Evolutionary conservation across 2,329 filamentous ascomycete genomes (phyloP).

Genomic region (Beauveria medogensis): DNA sequence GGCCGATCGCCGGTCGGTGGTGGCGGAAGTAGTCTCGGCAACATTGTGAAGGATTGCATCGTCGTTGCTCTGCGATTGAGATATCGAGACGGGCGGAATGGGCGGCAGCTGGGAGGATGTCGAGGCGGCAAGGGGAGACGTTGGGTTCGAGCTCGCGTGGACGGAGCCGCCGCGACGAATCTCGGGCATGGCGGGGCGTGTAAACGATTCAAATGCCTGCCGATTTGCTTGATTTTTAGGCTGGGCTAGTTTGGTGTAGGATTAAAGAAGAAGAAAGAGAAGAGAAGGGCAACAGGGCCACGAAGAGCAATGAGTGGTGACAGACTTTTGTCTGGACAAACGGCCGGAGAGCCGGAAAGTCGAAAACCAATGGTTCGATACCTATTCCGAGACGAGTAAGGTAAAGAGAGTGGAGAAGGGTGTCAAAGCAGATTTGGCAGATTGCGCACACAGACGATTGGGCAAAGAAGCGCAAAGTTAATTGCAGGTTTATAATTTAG

Average conservation of each 20-base stretch:
- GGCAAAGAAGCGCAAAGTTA: too few relatives aligned
- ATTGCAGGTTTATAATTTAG: too few relatives aligned
- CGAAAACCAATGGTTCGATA: too few relatives aligned
- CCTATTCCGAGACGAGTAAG: too few relatives aligned
- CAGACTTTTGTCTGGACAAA: too few relatives aligned
- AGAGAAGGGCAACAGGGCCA: neutral
- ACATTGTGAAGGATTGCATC: neutral
- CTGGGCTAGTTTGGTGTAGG: neutral
- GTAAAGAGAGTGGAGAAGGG: too few relatives aligned
- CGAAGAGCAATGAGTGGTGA: too few relatives aligned
- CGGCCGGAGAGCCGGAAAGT: too few relatives aligned
- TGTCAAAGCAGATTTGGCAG: too few relatives aligned
- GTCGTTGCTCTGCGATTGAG: neutral
- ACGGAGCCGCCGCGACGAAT: conserved; percentile 10
- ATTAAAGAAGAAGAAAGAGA: neutral
- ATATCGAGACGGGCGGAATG: neutral
- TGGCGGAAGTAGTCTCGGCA: too few relatives aligned
- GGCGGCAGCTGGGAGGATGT: neutral
- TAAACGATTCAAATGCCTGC: neutral
- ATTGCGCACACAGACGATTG: too few relatives aligned
- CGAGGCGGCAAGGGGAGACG: neutral
- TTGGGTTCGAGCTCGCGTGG: conserved; percentile 6
- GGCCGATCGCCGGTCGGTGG: neutral
- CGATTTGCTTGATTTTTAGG: neutral
- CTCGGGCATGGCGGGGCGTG: conserved; percentile 4